Evolutionary conservation across 2,329 filamentous ascomycete species (phyloP).

Genomic region (Chaetomium strumarium): DNA sequence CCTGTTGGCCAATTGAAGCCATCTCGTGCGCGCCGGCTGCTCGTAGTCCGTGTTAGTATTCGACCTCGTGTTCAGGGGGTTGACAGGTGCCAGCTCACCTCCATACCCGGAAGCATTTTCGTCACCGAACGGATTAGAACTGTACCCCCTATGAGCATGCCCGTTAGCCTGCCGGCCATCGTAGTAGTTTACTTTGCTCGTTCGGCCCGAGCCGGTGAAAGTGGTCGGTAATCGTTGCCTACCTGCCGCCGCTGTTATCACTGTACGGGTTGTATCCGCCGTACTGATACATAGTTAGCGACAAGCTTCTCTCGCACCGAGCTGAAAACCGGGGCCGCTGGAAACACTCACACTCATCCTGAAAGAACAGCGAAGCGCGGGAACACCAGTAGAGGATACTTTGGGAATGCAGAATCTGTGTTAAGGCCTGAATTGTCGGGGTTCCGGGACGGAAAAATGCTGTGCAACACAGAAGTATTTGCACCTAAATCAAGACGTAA

Average conservation of each 20-base stretch:
- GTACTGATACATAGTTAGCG: conserved; percentile 12
- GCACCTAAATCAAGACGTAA: neutral
- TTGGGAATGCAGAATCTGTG: neutral
- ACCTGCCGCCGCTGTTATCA: conserved; percentile 7
- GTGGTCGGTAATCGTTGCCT: neutral
- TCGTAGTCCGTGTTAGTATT: conserved; percentile 2
- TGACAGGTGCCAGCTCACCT: neutral
- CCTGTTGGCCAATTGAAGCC: conserved; percentile 53
- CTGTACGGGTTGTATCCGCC: conserved; percentile 17
- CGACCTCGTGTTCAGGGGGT: neutral
- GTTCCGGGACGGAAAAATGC: neutral
- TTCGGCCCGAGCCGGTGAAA: neutral
- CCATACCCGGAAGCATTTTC: conserved; percentile 33
- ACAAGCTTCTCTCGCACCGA: neutral
- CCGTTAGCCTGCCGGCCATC: neutral
- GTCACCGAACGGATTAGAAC: conserved; percentile 54
- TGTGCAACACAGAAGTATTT: neutral
- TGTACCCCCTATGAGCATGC: conserved; percentile 24
- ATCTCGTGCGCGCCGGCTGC: conserved; percentile 53
- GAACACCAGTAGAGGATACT: neutral
- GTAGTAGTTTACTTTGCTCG: neutral
- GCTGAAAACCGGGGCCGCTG: neutral
- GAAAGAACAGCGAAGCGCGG: conserved; percentile 11
- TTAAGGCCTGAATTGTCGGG: neutral
- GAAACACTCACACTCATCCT: conserved; percentile 12